phyloP scores from a whole-genome alignment of 164 flowering plant species.

The Nymphaea thermarum region DNA sequence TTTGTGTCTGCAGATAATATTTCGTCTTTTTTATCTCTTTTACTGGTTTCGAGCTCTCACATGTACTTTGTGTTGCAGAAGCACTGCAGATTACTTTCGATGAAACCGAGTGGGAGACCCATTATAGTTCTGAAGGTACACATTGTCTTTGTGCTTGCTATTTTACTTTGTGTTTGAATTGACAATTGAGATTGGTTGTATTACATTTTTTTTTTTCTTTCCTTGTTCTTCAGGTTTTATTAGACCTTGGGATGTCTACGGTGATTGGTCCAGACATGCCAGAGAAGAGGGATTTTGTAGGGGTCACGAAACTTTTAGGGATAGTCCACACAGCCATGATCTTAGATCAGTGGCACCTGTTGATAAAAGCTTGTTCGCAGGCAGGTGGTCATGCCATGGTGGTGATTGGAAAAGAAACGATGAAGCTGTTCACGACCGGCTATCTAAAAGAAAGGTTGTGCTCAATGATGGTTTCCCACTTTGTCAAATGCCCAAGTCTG shows the following conservation, averaged over 20 bases:
- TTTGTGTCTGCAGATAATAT: neutral
- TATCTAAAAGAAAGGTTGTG: constrained; percentile 50
- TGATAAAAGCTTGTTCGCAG: constrained; percentile 45
- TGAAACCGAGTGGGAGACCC: constrained; percentile 36
- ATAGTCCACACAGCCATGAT: constrained; percentile 18
- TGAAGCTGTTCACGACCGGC: constrained; percentile 52
- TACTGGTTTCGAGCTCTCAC: neutral
- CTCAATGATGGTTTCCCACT: constrained; percentile 84
- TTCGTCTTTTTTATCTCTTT: neutral
- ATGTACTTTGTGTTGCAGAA: constrained; percentile 36
- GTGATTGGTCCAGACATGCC: constrained; percentile 20
- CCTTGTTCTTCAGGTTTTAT: constrained; percentile 24
- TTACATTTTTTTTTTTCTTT: neutral
- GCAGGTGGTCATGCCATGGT: constrained; percentile 85
- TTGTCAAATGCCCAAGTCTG: constrained; percentile 84
- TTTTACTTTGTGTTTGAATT: neutral
- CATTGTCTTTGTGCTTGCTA: neutral
- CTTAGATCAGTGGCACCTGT: constrained; percentile 15
- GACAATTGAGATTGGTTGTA: neutral
- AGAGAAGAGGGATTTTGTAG: constrained; percentile 21
- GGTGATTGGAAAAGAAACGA: constrained; percentile 96
- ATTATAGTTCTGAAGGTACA: constrained; percentile 49
- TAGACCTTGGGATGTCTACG: constrained; percentile 9
- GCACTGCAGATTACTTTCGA: constrained; percentile 49
- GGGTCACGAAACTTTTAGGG: constrained; percentile 24